Conservation (phyloP, 208 protist genomes). For the Phytomonas francai region DNA sequence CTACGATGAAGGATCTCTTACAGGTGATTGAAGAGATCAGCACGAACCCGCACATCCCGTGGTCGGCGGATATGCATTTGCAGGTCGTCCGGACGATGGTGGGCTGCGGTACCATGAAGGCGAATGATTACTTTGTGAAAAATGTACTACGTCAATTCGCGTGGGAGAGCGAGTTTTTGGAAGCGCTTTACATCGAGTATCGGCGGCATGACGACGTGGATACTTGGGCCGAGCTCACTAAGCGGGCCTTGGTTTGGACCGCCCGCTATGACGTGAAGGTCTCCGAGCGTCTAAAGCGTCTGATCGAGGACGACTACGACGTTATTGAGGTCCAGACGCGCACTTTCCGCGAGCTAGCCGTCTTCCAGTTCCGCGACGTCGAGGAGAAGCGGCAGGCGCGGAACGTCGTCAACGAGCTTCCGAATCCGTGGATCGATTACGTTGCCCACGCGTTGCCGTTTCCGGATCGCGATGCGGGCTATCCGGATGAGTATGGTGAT, state of each 20-base stretch:
- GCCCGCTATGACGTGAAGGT: conserved; percentile 74
- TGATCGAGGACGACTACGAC: conserved; percentile 89
- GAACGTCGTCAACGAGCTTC: conserved; percentile 73
- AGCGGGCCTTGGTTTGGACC: conserved; percentile 86
- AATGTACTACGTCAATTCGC: conserved; percentile 84
- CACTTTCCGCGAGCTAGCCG: conserved; percentile 82
- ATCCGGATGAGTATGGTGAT: conserved; percentile 88
- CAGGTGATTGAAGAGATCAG: conserved; percentile 55
- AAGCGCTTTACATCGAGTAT: conserved; percentile 84
- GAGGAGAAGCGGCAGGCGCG: conserved; percentile 75
- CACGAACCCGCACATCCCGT: conserved; percentile 62
- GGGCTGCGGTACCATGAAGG: conserved; percentile 83
- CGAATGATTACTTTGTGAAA: conserved; percentile 85
- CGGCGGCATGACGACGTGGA: conserved; percentile 76
- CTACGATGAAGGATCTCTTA: conserved; percentile 35
- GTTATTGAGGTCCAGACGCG: conserved; percentile 82
- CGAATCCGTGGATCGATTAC: conserved; percentile 86
- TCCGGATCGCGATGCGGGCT: conserved; percentile 84
- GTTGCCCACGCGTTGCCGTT: conserved; percentile 85
- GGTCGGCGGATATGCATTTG: conserved; percentile 84
- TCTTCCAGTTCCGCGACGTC: conserved; percentile 85
- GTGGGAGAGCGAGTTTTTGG: conserved; percentile 74
- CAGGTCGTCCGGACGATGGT: conserved; percentile 72
- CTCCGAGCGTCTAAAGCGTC: conserved; percentile 67
- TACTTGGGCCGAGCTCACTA: conserved; percentile 83